These are phyloP conservation scores for Hanseniaspora vineae DNA, from an alignment of 805 yeast species.

Conservation along the genomic window DNA sequence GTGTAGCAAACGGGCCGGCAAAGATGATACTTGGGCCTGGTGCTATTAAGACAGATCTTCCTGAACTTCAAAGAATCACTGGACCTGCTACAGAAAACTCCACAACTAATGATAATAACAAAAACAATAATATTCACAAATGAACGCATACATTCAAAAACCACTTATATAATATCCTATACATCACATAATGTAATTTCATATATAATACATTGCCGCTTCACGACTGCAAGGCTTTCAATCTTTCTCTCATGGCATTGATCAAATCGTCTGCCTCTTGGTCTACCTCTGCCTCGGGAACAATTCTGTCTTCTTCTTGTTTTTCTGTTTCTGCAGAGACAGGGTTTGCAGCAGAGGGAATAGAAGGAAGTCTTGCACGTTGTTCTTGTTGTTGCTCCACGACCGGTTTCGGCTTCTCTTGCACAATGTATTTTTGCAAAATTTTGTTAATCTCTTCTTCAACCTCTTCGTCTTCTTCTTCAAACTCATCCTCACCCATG, in stretches of 20 bases:
- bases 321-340: slow-evolving; percentile 5
- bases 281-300: slow-evolving; percentile 31
- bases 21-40: no score
- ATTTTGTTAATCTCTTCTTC: slow-evolving; percentile 59
- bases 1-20: neutral
- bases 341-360: slow-evolving; percentile 22
- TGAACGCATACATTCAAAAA: no score
- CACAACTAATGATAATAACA: no score
- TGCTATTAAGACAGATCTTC: no score
- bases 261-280: slow-evolving; percentile 66
- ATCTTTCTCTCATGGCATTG: slow-evolving; percentile 78
- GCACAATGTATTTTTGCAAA: slow-evolving; percentile 28
- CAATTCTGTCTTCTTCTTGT: slow-evolving; percentile 4
- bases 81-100: no score
- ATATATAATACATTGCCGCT: neutral
- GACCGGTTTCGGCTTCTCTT: neutral
- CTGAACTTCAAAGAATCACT: no score
- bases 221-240: slow-evolving; percentile 65
- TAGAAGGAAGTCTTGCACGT: slow-evolving; percentile 30
- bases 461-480: slow-evolving; percentile 58
- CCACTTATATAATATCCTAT: neutral
- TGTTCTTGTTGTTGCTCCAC: slow-evolving; percentile 5
- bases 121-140: no score
- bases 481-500: slow-evolving; percentile 48
- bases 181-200: neutral